phyloP scores from a whole-genome alignment of 306 rosid genomes.

The Elaeagnus macrophylla region DNA sequence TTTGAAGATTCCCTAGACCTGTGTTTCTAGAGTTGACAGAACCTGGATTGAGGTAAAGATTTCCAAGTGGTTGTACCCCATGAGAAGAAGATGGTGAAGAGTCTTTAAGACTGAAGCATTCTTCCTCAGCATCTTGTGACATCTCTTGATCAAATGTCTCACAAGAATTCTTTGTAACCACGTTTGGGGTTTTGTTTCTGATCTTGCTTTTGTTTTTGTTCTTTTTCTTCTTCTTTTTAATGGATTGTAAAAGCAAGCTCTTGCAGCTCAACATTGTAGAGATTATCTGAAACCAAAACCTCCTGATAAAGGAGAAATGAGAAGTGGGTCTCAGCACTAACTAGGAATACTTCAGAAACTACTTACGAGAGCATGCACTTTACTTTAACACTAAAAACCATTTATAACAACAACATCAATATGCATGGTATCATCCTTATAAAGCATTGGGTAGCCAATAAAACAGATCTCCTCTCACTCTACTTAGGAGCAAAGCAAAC shows the following conservation, averaged over 20 bases:
- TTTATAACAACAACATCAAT: no score
- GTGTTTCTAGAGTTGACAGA: slow-evolving; percentile 63
- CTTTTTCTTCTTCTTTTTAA: slow-evolving; percentile 24
- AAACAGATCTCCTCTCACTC: no score
- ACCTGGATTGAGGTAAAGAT: slow-evolving; percentile 55
- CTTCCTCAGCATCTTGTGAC: slow-evolving; percentile 29
- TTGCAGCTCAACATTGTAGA: slow-evolving; percentile 35
- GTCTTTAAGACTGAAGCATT: slow-evolving; percentile 64
- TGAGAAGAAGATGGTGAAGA: slow-evolving; percentile 57
- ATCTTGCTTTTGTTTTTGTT: slow-evolving; percentile 19
- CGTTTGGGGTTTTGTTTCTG: slow-evolving; percentile 19
- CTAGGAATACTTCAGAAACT: no score
- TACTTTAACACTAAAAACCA: no score
- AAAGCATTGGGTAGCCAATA: no score
- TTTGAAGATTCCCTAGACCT: slow-evolving; percentile 75
- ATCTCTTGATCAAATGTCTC: slow-evolving; percentile 3
- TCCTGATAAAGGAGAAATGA: no score
- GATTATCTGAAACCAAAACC: no score
- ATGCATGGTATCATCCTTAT: no score
- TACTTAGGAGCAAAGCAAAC: no score
- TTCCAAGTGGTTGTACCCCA: slow-evolving; percentile 83
- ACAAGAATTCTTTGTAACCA: slow-evolving; percentile 16
- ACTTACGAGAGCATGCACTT: no score
- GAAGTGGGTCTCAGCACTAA: no score
- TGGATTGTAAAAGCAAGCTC: slow-evolving; percentile 22